Conservation (phyloP, 2,329 filamentous ascomycete genomes). For the Penicillium digitatum region DNA sequence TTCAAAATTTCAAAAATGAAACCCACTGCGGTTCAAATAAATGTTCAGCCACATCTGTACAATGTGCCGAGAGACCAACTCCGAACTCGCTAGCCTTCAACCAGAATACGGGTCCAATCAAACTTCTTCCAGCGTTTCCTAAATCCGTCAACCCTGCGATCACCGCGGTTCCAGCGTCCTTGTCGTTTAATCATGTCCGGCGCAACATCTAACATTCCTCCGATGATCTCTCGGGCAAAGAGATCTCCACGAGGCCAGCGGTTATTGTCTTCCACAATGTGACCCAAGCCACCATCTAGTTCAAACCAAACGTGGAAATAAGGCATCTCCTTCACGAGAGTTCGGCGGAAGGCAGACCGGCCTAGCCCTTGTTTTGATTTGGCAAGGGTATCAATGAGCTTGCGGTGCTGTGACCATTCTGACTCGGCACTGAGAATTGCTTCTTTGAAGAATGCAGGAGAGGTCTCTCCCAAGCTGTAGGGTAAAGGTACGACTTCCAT, state of each 20-base stretch:
- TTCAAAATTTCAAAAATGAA: background rate
- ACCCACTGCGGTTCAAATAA: background rate
- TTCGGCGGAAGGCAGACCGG: constrained; percentile 73
- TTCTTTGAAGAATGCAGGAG: constrained; percentile 92
- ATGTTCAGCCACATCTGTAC: background rate
- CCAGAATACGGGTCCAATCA: constrained; percentile 73
- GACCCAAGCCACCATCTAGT: constrained; percentile 85
- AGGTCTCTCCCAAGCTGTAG: constrained; percentile 83
- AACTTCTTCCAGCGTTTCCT: constrained; percentile 85
- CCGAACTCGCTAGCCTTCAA: constrained; percentile 41
- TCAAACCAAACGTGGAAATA: constrained; percentile 98
- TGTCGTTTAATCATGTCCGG: constrained; percentile 84
- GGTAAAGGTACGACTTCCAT: constrained; percentile 84
- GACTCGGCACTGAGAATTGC: constrained; percentile 83
- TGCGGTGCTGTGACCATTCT: constrained; percentile 94
- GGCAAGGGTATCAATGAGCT: constrained; percentile 78
- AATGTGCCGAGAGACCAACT: background rate
- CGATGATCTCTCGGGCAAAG: constrained; percentile 87
- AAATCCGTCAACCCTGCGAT: constrained; percentile 67
- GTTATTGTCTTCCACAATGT: constrained; percentile 81
- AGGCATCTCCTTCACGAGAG: constrained; percentile 89
- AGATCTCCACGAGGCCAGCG: constrained; percentile 87
- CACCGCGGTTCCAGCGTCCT: constrained; percentile 73
- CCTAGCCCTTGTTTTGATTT: constrained; percentile 63
- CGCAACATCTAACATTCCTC: constrained; percentile 82